Evolutionary conservation across 371 early-diverging fungal species (phyloP).

Genomic region (Mucor saturninus): DNA sequence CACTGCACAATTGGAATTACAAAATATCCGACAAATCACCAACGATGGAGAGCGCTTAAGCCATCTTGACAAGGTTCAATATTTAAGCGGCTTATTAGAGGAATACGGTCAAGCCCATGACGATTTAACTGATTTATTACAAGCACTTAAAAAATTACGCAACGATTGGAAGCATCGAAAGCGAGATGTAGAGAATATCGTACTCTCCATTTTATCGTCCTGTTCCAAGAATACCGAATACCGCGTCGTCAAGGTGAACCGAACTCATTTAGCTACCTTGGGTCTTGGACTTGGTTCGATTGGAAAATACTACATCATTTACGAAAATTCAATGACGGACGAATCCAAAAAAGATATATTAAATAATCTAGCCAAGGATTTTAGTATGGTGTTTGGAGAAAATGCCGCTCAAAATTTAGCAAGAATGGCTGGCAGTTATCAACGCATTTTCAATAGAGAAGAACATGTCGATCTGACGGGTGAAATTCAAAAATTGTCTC

Average conservation of each 20-base stretch:
- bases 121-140: slow-evolving; percentile 29
- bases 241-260: slow-evolving; percentile 28
- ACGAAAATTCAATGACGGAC: slow-evolving; percentile 29
- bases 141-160: slow-evolving; percentile 28
- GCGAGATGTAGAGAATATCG: slow-evolving; percentile 35
- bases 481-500: slow-evolving; percentile 26
- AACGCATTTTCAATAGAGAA: slow-evolving; percentile 30
- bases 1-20: slow-evolving; percentile 23
- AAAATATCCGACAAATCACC: slow-evolving; percentile 23
- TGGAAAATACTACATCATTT: slow-evolving; percentile 34
- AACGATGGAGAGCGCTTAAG: slow-evolving; percentile 27
- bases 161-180: slow-evolving; percentile 40
- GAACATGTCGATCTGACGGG: slow-evolving; percentile 15
- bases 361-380: slow-evolving; percentile 29
- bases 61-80: slow-evolving; percentile 28
- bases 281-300: slow-evolving; percentile 33
- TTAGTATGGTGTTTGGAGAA: slow-evolving; percentile 40
- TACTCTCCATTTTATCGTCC: slow-evolving; percentile 30
- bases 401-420: slow-evolving; percentile 43
- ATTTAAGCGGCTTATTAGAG: slow-evolving; percentile 20
- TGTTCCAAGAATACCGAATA: slow-evolving; percentile 12
- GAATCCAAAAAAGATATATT: slow-evolving; percentile 23
- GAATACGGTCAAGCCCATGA: slow-evolving; percentile 37
- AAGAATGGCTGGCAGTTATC: slow-evolving; percentile 36
- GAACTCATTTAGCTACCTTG: slow-evolving; percentile 22